Conservation (phyloP, 75 land plant species). For the Cryptomeria japonica region DNA sequence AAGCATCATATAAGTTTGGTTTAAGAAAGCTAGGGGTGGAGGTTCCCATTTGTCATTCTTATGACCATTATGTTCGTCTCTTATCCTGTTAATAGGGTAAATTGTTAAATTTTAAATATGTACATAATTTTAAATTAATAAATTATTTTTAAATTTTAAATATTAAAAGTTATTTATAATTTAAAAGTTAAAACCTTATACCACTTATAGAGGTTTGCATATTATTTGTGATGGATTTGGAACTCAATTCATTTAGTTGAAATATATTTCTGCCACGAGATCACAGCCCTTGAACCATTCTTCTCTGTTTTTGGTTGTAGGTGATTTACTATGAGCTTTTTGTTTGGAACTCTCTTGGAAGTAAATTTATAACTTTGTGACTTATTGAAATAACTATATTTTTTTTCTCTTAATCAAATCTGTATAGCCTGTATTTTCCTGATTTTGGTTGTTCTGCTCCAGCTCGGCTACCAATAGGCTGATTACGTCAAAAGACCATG, state of each 20-base stretch:
- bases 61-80: too few species aligned
- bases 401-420: background rate
- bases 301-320: background rate
- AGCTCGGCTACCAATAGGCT: conserved; percentile 84
- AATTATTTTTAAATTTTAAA: too few species aligned
- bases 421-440: background rate
- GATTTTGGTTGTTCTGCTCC: background rate
- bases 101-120: too few species aligned
- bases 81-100: too few species aligned
- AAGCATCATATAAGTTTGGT: too few species aligned
- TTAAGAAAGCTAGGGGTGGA: too few species aligned
- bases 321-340: background rate
- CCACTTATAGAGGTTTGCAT: too few species aligned
- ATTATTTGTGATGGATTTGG: too few species aligned
- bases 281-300: background rate
- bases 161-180: too few species aligned
- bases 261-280: background rate
- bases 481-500: conserved; percentile 87
- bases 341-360: background rate
- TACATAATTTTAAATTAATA: too few species aligned
- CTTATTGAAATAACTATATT: background rate
- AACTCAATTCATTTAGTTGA: background rate
- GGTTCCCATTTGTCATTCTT: too few species aligned
- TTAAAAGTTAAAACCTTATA: too few species aligned
- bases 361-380: background rate